A percentile compares a stretch with the other conserved stretches of the same genome.
Evolutionary conservation across 306 rosid genomes (phyloP).

Genomic region (Hippophae rhamnoides): DNA sequence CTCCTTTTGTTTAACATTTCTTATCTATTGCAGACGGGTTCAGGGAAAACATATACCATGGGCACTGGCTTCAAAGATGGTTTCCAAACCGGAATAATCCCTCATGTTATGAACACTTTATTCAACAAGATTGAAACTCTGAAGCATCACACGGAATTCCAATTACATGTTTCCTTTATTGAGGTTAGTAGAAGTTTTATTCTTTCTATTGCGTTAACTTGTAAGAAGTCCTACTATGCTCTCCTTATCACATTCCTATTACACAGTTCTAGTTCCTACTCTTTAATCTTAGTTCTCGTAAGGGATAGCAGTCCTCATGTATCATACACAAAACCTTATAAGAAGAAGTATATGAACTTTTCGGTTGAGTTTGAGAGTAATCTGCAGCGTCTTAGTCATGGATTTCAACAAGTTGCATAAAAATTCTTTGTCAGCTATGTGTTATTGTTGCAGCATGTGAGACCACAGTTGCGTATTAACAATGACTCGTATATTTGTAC

Average conservation of each 20-base stretch:
- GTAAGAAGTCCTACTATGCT: background rate
- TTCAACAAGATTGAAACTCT: conserved; percentile 77
- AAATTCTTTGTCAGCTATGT: too few relatives aligned
- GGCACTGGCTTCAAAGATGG: conserved; percentile 97
- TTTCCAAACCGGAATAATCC: conserved; percentile 64
- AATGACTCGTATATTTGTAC: too few relatives aligned
- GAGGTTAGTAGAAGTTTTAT: conserved; percentile 46
- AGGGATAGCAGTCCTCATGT: too few relatives aligned
- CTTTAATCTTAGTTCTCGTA: too few relatives aligned
- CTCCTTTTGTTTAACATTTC: conserved; percentile 27
- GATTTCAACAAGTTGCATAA: too few relatives aligned
- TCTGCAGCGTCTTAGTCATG: too few relatives aligned
- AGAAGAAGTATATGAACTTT: too few relatives aligned
- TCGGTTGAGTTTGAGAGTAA: too few relatives aligned
- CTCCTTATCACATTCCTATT: background rate
- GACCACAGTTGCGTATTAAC: background rate
- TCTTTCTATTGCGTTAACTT: background rate
- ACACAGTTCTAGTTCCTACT: too few relatives aligned
- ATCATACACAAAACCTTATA: too few relatives aligned
- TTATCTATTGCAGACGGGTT: conserved; percentile 83
- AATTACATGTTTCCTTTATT: conserved; percentile 90
- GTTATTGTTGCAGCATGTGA: background rate
- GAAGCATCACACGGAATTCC: conserved; percentile 81
- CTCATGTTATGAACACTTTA: conserved; percentile 85
- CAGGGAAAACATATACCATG: conserved; percentile 99